Base-by-base conservation (phyloP, 2,329 filamentous ascomycete genomes). In the Beauveria sp. region DNA sequence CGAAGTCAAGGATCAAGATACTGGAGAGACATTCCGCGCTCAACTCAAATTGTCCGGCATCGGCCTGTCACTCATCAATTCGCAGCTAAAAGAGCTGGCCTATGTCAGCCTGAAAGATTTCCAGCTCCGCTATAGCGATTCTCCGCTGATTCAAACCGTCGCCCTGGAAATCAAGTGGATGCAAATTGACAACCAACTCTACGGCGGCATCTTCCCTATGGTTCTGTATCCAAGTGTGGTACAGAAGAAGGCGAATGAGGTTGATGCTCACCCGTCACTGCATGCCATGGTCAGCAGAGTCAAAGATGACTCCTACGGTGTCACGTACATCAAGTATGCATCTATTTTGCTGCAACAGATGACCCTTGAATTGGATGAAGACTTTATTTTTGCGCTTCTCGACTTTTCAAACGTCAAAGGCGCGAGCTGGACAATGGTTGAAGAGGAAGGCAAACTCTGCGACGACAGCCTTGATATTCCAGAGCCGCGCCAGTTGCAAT, bases 281-380 rank as follows among this genome's bases (percentile, higher is more conserved):
- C 93, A 97, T 69, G 87, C 88, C 16, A 93, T 93, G 81, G 81
- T 97, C 60, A 97, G 93, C 12, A 85, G 92, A 34, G 93, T 99
- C 72, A 99, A 99, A 78, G 95, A 99, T 70, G 93, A 99, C 70
- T 96, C 93, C 1, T 99, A 98, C 70, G 95, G 95, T 69, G 95
- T 99, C 24, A 79, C 97, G 10, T 99, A 99, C 75, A 93, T 99
- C 81, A 99, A 99, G 74, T 99, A 99, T 73, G 93, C 95, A 24
- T 96, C 93, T 0, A 75, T 99, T 51, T 79, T 99, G 38, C 79
- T 99, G 51, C 95, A 99, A 74, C 93, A 99, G 74, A 97, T 99
- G 93, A 99, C 95, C 0, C 81, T 99, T 2, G 95, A 99, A 68
- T 86, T 99, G 54, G 95, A 99, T 66, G 95, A 99, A 70, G 95